Conservation (phyloP, 2,329 filamentous ascomycete genomes). For the Clarireedia sp. region DNA sequence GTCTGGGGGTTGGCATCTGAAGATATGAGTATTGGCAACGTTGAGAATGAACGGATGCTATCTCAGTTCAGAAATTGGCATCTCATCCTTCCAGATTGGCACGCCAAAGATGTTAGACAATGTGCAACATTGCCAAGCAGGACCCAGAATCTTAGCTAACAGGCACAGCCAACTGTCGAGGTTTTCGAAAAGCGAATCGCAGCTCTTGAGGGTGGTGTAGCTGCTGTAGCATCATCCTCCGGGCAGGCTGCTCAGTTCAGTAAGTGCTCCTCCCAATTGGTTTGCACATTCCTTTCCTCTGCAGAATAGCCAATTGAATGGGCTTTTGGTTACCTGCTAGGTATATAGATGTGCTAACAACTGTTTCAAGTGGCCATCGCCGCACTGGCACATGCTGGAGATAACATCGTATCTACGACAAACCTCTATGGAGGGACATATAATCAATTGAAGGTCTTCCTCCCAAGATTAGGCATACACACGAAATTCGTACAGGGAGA, state of each 20-base stretch:
- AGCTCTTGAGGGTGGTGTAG: constrained; percentile 86
- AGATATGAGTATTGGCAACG: constrained; percentile 1
- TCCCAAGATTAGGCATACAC: constrained; percentile 73
- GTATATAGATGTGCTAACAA: not conserved
- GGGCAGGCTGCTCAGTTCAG: constrained; percentile 87
- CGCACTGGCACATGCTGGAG: constrained; percentile 72
- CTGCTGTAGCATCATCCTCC: constrained; percentile 74
- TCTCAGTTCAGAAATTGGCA: constrained; percentile 1
- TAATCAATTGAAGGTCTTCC: constrained; percentile 90
- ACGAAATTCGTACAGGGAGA: constrained; percentile 85
- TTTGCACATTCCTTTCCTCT: not conserved
- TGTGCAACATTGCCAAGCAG: constrained; percentile 2
- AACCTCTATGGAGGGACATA: constrained; percentile 94
- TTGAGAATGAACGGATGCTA: not conserved
- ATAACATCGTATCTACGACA: constrained; percentile 87
- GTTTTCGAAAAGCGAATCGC: constrained; percentile 95
- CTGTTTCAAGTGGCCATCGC: constrained; percentile 47
- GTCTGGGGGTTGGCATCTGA: constrained; percentile 5
- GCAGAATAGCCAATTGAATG: not conserved
- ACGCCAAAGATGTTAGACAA: not conserved
- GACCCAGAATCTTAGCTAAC: constrained; percentile 4
- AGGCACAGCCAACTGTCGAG: constrained; percentile 69
- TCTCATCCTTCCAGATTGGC: not conserved
- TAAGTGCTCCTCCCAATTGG: not conserved
- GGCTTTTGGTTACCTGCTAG: too few species aligned